Percentiles rank a stretch among this genome's conserved stretches.
Evolutionary conservation across 148 eudicot species (phyloP).

Genomic region (Talinum fruticosum): DNA sequence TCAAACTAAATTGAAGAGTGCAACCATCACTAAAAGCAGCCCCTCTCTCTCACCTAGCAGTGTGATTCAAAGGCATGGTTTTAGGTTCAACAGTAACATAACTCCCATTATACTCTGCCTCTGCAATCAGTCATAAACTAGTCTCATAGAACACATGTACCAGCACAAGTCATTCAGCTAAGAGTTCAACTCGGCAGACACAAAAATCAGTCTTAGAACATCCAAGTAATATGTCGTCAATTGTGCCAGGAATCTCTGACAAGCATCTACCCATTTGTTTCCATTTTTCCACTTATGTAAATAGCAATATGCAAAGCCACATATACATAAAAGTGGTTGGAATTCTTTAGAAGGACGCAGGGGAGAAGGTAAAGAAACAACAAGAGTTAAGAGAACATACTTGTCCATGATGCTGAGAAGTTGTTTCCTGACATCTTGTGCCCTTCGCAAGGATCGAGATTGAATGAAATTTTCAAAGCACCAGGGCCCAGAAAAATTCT

Average conservation of each 20-base stretch:
- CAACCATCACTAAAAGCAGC: neutral
- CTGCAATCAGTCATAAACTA: neutral
- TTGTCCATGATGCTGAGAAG: constrained; percentile 93
- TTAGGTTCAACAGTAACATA: neutral
- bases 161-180: neutral
- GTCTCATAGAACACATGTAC: neutral
- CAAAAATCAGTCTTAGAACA: neutral
- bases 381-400: constrained; percentile 37
- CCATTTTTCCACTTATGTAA: neutral
- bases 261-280: neutral
- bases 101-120: neutral
- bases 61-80: neutral
- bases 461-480: constrained; percentile 94
- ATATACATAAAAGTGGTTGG: neutral
- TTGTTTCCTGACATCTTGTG: constrained; percentile 93
- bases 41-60: neutral
- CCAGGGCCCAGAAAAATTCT: constrained; percentile 89
- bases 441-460: constrained; percentile 88
- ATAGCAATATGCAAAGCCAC: neutral
- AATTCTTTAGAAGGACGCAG: neutral
- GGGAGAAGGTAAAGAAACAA: neutral
- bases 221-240: neutral
- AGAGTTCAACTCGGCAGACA: neutral
- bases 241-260: neutral
- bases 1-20: neutral